Conservation (phyloP, 1,139 yeast genomes). For the Candida labiduridarum region DNA sequence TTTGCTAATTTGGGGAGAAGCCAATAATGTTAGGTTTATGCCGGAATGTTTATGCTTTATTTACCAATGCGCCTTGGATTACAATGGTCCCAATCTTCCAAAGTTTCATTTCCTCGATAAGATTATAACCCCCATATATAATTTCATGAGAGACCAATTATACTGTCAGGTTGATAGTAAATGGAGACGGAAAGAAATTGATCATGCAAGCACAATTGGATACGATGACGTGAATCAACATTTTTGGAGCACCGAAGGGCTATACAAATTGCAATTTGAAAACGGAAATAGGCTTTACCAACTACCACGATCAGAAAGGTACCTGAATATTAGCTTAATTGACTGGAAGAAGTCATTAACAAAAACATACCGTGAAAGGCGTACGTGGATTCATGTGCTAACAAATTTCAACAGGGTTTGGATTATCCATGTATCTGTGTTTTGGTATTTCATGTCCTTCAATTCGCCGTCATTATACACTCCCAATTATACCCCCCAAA, state of each 20-base stretch:
- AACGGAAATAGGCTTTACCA: conserved; percentile 49
- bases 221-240: conserved; percentile 86
- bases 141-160: conserved; percentile 45
- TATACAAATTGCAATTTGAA: conserved; percentile 47
- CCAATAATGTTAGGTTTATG: conserved; percentile 44
- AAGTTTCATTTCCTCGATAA: conserved; percentile 33
- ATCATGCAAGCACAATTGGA: conserved; percentile 73
- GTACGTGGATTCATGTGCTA: conserved; percentile 78
- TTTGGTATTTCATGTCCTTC: conserved; percentile 81
- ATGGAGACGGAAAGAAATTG: conserved; percentile 56
- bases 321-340: conserved; percentile 46
- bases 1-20: conserved; percentile 47
- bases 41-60: conserved; percentile 47
- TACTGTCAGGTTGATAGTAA: conserved; percentile 37
- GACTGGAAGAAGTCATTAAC: conserved; percentile 66
- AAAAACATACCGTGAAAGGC: conserved; percentile 72
- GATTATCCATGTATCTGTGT: conserved; percentile 76
- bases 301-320: conserved; percentile 48
- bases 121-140: conserved; percentile 50
- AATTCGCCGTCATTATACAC: conserved; percentile 82
- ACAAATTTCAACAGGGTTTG: conserved; percentile 82
- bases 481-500: conserved; percentile 46
- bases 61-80: conserved; percentile 34
- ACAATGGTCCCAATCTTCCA: conserved; percentile 14
- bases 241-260: conserved; percentile 76